Conservation (phyloP, 2,329 filamentous ascomycete species). For the Neofusicoccum laricinum region DNA sequence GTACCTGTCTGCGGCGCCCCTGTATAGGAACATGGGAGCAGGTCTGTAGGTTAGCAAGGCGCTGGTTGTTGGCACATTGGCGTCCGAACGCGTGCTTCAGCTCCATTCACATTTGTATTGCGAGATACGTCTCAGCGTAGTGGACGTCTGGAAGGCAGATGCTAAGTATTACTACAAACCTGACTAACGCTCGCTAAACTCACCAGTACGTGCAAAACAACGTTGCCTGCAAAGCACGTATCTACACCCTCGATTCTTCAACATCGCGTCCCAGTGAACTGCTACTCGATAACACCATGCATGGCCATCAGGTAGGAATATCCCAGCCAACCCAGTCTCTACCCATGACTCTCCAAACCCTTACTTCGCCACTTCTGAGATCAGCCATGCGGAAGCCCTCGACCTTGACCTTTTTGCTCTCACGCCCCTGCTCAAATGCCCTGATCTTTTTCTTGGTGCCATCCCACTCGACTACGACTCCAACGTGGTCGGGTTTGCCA, state of each 20-base stretch:
- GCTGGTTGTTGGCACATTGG: too few species aligned
- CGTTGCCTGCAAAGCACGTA: conserved; percentile 1
- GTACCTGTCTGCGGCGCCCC: too few species aligned
- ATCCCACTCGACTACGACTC: conserved; percentile 92
- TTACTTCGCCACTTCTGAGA: conserved; percentile 87
- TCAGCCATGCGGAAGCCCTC: conserved; percentile 95
- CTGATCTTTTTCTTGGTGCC: conserved; percentile 97
- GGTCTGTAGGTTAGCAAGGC: too few species aligned
- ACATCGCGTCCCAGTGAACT: neutral
- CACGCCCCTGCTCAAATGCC: conserved; percentile 91
- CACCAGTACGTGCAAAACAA: neutral
- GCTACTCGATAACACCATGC: neutral
- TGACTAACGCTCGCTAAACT: neutral
- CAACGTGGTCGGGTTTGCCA: conserved; percentile 85
- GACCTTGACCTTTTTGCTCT: conserved; percentile 88
- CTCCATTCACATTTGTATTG: too few species aligned
- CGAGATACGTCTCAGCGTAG: too few species aligned
- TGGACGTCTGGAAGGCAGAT: neutral
- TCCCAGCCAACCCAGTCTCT: conserved; percentile 89
- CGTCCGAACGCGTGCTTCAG: too few species aligned
- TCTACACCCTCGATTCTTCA: neutral
- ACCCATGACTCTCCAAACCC: conserved; percentile 95
- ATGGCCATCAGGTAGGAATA: neutral
- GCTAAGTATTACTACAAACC: conserved; percentile 10
- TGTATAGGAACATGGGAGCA: too few species aligned